phyloP scores from a whole-genome alignment of 2,329 filamentous ascomycete genomes.

The Lecanoromycetidae sp. region DNA sequence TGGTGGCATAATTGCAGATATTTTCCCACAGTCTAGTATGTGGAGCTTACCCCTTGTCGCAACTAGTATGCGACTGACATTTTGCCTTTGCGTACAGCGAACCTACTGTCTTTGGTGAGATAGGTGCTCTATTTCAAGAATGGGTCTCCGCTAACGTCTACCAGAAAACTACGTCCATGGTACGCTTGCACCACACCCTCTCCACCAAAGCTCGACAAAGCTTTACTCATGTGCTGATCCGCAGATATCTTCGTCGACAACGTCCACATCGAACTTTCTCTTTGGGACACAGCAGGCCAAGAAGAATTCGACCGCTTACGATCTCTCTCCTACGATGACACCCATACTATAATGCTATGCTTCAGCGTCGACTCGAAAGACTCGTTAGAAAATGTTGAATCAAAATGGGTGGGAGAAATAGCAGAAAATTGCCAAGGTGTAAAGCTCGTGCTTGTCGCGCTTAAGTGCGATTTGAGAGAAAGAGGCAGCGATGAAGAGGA shows the following conservation, averaged over 20 bases:
- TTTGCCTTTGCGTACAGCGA: conserved; percentile 43
- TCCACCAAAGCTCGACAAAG: background rate
- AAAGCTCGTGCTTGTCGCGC: conserved; percentile 83
- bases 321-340: conserved; percentile 94
- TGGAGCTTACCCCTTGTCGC: conserved; percentile 7
- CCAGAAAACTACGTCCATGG: conserved; percentile 94
- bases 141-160: background rate
- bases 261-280: conserved; percentile 88
- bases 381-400: conserved; percentile 95
- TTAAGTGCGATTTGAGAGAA: conserved; percentile 94
- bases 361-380: conserved; percentile 95
- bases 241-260: conserved; percentile 95
- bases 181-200: conserved; percentile 38
- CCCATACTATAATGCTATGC: conserved; percentile 96
- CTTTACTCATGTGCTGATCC: background rate
- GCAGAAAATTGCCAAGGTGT: conserved; percentile 94
- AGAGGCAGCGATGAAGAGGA: conserved; percentile 55
- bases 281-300: conserved; percentile 97
- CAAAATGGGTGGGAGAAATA: conserved; percentile 97
- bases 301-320: conserved; percentile 97
- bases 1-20: conserved; percentile 48
- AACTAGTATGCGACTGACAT: conserved; percentile 20
- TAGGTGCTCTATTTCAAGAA: conserved; percentile 11
- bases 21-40: conserved; percentile 86
- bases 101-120: conserved; percentile 73